Evolutionary conservation across 768 basidiomycete species (phyloP).

Genomic region (Saitozyma podzolica): DNA sequence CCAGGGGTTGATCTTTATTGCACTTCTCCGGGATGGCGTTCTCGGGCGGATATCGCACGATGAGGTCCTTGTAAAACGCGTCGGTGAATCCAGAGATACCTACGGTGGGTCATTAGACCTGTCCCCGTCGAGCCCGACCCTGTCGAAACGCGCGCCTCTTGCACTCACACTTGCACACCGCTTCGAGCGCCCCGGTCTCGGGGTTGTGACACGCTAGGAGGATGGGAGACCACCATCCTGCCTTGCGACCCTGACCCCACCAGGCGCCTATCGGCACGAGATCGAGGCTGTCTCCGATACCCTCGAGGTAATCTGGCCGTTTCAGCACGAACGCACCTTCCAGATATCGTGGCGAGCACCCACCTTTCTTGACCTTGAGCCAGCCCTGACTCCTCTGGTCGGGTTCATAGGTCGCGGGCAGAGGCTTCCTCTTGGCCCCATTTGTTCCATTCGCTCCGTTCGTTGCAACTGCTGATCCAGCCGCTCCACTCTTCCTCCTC

Average conservation of each 20-base stretch:
- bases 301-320: constrained; percentile 69
- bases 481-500: constrained; percentile 42
- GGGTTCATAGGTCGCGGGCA: constrained; percentile 85
- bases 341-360: background rate
- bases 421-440: constrained; percentile 59
- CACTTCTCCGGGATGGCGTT: constrained; percentile 61
- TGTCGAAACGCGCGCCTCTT: constrained; percentile 55
- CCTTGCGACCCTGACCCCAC: constrained; percentile 87
- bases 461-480: no score
- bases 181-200: constrained; percentile 64
- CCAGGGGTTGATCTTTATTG: constrained; percentile 53
- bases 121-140: background rate
- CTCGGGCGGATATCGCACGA: constrained; percentile 64
- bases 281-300: constrained; percentile 68
- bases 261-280: constrained; percentile 65
- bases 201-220: constrained; percentile 75
- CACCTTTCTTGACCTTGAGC: constrained; percentile 80
- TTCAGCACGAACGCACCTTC: constrained; percentile 1
- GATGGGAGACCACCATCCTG: constrained; percentile 88
- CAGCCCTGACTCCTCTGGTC: constrained; percentile 84
- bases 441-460: constrained; percentile 11
- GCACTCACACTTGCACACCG: constrained; percentile 88
- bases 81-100: constrained; percentile 72
- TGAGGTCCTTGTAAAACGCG: constrained; percentile 60
- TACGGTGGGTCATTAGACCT: constrained; percentile 5